These are phyloP conservation scores for Borealophlyctis nickersoniae DNA, from an alignment of 192 early-diverging fungal species.

Conservation along the genomic window DNA sequence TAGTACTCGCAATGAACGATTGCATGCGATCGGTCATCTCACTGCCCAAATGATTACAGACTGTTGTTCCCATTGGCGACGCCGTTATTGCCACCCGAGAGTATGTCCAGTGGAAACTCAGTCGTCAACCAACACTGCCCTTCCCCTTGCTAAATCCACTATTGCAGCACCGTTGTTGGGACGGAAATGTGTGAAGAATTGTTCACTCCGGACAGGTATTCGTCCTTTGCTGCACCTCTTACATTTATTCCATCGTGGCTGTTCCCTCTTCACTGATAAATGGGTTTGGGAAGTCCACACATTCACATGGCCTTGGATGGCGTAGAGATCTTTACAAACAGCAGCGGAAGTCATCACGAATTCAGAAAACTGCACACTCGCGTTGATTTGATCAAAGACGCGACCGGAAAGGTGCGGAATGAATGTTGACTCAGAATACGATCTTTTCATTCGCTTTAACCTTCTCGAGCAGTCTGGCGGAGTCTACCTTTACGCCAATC, in stretches of 20 bases:
- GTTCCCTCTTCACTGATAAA: too few species aligned
- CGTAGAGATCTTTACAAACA: conserved; percentile 95
- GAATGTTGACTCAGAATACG: too few species aligned
- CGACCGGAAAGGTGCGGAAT: conserved; percentile 82
- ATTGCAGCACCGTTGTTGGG: conserved; percentile 72
- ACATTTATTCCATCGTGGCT: too few species aligned
- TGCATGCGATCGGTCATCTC: background rate
- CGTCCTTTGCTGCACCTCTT: background rate
- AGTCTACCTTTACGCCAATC: conserved; percentile 93
- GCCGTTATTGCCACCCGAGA: conserved; percentile 81
- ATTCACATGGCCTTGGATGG: conserved; percentile 91
- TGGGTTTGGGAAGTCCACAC: conserved; percentile 88
- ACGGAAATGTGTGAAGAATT: conserved; percentile 97
- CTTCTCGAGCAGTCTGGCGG: conserved; percentile 70
- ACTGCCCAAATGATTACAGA: conserved; percentile 22
- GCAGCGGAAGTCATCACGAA: conserved; percentile 96
- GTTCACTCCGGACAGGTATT: conserved; percentile 87
- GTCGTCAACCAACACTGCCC: too few species aligned
- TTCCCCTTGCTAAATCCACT: too few species aligned
- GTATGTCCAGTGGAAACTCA: too few species aligned
- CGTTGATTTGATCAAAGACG: conserved; percentile 83
- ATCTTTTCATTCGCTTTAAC: too few species aligned
- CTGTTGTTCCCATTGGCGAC: conserved; percentile 85
- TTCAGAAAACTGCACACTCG: conserved; percentile 85
- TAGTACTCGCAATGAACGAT: background rate